Evolutionary conservation across 768 basidiomycete genomes (phyloP), one percentile per base, ranked within the genome.

Genomic region (Phanerochaete carnosa): DNA sequence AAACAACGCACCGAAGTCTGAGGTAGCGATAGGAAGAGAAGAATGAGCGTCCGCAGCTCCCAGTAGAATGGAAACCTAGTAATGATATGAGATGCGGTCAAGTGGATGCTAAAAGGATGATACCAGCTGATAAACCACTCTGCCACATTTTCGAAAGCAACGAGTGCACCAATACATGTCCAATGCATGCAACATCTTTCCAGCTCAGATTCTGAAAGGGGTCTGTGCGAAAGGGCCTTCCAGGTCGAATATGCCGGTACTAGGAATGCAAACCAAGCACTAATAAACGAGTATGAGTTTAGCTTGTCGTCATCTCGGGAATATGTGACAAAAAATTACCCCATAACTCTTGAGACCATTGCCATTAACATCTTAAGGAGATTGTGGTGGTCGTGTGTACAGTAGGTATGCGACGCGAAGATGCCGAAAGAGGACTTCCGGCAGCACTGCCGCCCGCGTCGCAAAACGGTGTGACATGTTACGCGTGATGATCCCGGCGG

Each of bases 1-100:
- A 37, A 32, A 43, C 11, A 32, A 51, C 55, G 49, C 26, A 85
- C 89, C 80, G 88, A 80, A 0, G 81, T 87, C 74, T 89, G 87
- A 7, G 88, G 88, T 19, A 90, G 80, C 9, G 87, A 74, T 46
- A 90, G 70, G 75, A 85, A 90, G 26, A 90, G 76, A 3, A 90
- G 69, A 69, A 89, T 84, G 3, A 84, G 25, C n/a, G 85, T 88
- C 65, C 89, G 85, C 55, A 83, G 47, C 67, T 90, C 89, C 84
- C 84, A 89, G 68, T 90, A 90, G 69, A 91, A 88, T 7, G 89
- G 89, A 45, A 90, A 66, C 89, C 89, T 89, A 66, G 52, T 16
- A 22, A 59, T 71, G 33, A 68, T 64, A 51, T 58, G 57, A 63
- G 47, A 55, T 58, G 43, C 62, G 58, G 58, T 1, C 57, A 60